These are phyloP conservation scores for Spongiforma sp. DNA, from an alignment of 1,284 basidiomycete genomes.

Conservation along the genomic window DNA sequence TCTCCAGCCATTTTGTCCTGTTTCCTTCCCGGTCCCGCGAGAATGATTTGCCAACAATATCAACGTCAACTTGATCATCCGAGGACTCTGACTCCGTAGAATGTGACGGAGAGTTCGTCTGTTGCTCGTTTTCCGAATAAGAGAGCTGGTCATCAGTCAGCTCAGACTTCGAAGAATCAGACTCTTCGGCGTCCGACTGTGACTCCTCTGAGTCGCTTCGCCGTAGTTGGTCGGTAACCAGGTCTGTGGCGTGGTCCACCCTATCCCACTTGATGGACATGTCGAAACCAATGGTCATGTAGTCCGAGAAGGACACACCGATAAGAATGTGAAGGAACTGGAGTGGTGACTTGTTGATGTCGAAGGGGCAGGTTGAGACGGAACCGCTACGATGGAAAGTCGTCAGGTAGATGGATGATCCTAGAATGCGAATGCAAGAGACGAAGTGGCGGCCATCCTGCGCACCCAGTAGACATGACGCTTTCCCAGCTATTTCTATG, in stretches of 20 bases:
- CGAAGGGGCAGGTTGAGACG: neutral
- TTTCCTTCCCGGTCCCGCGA: neutral
- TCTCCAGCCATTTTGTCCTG: neutral
- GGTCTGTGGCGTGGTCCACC: neutral
- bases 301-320: neutral
- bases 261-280: neutral
- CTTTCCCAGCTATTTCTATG: neutral
- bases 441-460: neutral
- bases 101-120: neutral
- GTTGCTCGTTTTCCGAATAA: neutral
- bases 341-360: neutral
- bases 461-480: neutral
- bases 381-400: neutral
- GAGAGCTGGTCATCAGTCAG: neutral
- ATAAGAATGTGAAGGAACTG: neutral
- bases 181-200: neutral
- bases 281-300: neutral
- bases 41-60: neutral
- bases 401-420: neutral
- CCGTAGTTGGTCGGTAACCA: too few relatives aligned
- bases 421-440: neutral
- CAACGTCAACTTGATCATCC: neutral
- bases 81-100: neutral
- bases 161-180: neutral
- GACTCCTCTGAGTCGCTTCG: neutral